These are phyloP conservation scores for Nakaseomyces nivariensis DNA, from an alignment of 1,139 yeast genomes.

Conservation along the genomic window DNA sequence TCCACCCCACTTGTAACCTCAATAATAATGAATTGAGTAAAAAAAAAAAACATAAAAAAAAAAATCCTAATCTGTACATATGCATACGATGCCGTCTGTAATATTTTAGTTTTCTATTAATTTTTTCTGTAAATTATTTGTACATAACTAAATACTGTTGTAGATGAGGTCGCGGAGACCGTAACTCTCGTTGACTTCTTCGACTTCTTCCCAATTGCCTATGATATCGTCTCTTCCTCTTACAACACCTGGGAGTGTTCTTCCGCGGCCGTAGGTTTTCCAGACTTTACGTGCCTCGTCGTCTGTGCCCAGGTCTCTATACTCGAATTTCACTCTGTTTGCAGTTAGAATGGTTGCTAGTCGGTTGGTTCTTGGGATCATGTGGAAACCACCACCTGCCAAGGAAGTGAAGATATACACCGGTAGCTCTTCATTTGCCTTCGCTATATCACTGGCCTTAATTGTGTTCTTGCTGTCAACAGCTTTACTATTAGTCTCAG, in stretches of 20 bases:
- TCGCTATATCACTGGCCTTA: slow-evolving; percentile 11
- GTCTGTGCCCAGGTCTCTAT: slow-evolving; percentile 75
- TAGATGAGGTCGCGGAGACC: slow-evolving; percentile 50
- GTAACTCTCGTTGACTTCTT: slow-evolving; percentile 80
- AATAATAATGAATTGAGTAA: too few relatives aligned
- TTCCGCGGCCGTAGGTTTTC: slow-evolving; percentile 70
- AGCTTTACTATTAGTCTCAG: background rate
- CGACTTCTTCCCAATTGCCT: slow-evolving; percentile 72
- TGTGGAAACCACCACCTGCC: slow-evolving; percentile 80
- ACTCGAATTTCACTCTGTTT: slow-evolving; percentile 56
- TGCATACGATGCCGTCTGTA: too few relatives aligned
- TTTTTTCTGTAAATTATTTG: background rate
- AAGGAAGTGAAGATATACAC: slow-evolving; percentile 75
- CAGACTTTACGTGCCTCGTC: slow-evolving; percentile 78
- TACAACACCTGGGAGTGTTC: slow-evolving; percentile 80
- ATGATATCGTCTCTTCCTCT: slow-evolving; percentile 79
- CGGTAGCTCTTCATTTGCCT: slow-evolving; percentile 38
- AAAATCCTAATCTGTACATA: too few relatives aligned
- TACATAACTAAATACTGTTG: slow-evolving; percentile 30
- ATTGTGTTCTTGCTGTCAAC: background rate
- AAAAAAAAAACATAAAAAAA: too few relatives aligned
- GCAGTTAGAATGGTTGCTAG: slow-evolving; percentile 68
- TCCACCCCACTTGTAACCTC: too few relatives aligned
- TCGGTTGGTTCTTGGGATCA: slow-evolving; percentile 72
- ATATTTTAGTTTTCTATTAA: too few relatives aligned